Evolutionary conservation across 2,329 filamentous ascomycete genomes (phyloP).

Genomic region (Xylariaceae sp.): DNA sequence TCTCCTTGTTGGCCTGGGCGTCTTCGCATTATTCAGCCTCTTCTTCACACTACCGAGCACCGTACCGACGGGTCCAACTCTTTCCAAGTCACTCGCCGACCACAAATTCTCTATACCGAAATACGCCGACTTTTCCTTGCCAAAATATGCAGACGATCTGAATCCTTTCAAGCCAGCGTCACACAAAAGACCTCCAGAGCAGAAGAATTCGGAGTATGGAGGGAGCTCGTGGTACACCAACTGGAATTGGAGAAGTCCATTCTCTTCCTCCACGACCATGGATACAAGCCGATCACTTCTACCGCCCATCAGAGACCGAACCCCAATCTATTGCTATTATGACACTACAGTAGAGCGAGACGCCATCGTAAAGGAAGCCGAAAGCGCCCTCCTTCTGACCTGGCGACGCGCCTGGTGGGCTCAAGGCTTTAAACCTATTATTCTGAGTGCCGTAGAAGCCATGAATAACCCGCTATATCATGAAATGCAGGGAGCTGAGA

Average conservation of each 20-base stretch:
- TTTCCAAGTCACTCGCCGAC: slow-evolving; percentile 46
- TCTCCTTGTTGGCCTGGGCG: slow-evolving; percentile 47
- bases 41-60: slow-evolving; percentile 49
- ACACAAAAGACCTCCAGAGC: slow-evolving; percentile 60
- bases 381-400: slow-evolving; percentile 73
- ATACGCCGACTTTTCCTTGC: slow-evolving; percentile 43
- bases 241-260: slow-evolving; percentile 87
- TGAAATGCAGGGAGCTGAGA: slow-evolving; percentile 58
- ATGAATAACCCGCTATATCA: slow-evolving; percentile 77
- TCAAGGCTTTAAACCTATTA: slow-evolving; percentile 80
- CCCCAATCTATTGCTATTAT: slow-evolving; percentile 87
- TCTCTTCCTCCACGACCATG: slow-evolving; percentile 73
- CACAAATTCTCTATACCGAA: slow-evolving; percentile 48
- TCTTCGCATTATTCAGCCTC: slow-evolving; percentile 52
- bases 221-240: slow-evolving; percentile 82
- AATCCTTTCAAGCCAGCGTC: slow-evolving; percentile 66
- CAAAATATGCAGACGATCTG: slow-evolving; percentile 44
- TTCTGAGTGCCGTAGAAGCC: slow-evolving; percentile 75
- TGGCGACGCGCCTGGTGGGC: slow-evolving; percentile 97
- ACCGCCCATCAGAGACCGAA: slow-evolving; percentile 66
- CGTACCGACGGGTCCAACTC: slow-evolving; percentile 45
- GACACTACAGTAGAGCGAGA: slow-evolving; percentile 63
- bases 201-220: slow-evolving; percentile 73
- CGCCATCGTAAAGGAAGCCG: slow-evolving; percentile 62
- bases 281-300: slow-evolving; percentile 82